Base-by-base conservation (phyloP, 805 yeast genomes). In the Yamadazyma philogaea region DNA sequence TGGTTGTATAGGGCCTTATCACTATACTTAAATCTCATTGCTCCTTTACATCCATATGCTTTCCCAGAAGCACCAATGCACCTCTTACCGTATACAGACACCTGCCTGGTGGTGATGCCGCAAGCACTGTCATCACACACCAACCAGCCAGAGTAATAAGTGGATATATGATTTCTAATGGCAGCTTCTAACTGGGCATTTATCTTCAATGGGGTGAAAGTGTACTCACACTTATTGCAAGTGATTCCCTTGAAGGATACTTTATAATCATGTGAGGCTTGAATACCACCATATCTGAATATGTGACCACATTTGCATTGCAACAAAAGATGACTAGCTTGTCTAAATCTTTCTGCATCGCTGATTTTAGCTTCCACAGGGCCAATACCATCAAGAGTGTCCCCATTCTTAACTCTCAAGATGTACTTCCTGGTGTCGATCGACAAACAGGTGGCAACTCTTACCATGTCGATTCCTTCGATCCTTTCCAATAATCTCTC, bases 1-100 rank as follows among this genome's bases (percentile, higher is more conserved):
- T 93, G 98, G 55, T 87, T 87, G 70, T 90, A 91, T 30, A 93
- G 70, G 40, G 80, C 83, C 57, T 83, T 84, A 60, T 87, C 96
- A 19, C 81, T 71, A 59, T 86, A 93, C 44, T 74, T 75, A 61
- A 81, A 85, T 45, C 78, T 70, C 88, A 89, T 84, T 8, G 84
- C 78, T 30, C 98, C 97, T 54, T 86, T 84, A 56, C 87, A 81
- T 16, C 79, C 80, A 49, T 68, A 74, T 1, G 82, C 79, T 32
- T 67, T 73, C 2, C 87, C 87, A 54, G 74, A 75, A 44, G 61
- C 61, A 32, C 87, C 84, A 45, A 88, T 72, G 61, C 98, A 89
- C 51, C 91, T 75, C 52, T 82, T 79, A 40, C 98, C 98, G 56
- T 87, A 88, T 3, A 90, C 96, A 16, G 90, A 80, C 18, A 93